A percentile compares a stretch with the other conserved stretches of the same genome.
phyloP scores from a whole-genome alignment of 2,329 filamentous ascomycete species.

The Fusarium phyllophilum region DNA sequence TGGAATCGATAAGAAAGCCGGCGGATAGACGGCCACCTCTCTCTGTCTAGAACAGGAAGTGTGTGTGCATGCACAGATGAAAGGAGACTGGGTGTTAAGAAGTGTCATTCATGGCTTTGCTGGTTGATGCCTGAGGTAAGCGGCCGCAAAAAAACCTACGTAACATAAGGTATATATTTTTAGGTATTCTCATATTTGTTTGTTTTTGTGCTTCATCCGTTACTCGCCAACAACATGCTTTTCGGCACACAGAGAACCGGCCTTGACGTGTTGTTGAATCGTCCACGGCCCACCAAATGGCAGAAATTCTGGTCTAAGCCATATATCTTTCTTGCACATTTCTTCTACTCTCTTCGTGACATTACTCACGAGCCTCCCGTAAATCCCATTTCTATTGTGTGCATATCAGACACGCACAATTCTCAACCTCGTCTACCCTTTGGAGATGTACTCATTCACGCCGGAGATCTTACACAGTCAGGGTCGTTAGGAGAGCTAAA shows the following conservation, averaged over 20 bases:
- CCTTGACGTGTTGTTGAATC: conserved; percentile 5
- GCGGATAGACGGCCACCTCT: neutral
- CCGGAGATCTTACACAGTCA: conserved; percentile 59
- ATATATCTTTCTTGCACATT: conserved; percentile 4
- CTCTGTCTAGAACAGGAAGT: neutral
- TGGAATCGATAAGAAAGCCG: neutral
- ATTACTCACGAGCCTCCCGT: neutral
- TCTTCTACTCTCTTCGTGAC: neutral
- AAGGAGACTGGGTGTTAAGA: neutral
- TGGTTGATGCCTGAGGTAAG: conserved; percentile 2
- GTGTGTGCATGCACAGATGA: neutral
- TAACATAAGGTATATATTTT: neutral
- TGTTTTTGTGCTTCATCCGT: neutral
- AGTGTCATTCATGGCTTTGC: neutral
- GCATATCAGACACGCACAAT: conserved; percentile 59
- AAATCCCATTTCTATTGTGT: conserved; percentile 47
- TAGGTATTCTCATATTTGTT: neutral
- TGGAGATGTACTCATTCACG: conserved; percentile 59
- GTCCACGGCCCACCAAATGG: conserved; percentile 8
- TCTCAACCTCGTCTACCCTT: conserved; percentile 49
- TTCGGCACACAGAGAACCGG: neutral
- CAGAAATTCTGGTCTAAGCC: conserved; percentile 12
- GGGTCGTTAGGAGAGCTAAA: conserved; percentile 55
- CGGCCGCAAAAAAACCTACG: neutral
- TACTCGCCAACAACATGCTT: neutral